A percentile compares a stretch with the other conserved stretches of the same genome.
Evolutionary conservation across 164 flowering plant genomes (phyloP).

Genomic region (Vitis riparia): DNA sequence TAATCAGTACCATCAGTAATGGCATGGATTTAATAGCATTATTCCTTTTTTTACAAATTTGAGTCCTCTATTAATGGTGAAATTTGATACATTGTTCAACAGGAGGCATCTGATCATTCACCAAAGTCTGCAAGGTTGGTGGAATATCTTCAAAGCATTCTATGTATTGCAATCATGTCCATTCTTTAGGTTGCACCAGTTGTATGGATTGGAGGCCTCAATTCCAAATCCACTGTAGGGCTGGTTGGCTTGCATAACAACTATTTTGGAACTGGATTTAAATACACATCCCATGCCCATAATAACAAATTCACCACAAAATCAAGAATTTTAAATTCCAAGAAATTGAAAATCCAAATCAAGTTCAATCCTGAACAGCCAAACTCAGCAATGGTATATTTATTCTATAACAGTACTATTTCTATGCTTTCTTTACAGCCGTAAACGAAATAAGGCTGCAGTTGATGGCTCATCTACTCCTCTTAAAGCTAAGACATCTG

Average conservation of each 20-base stretch:
- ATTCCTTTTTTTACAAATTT: too few relatives aligned
- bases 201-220: too few relatives aligned
- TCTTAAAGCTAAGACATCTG: slow-evolving; percentile 25
- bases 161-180: not conserved
- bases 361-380: not conserved
- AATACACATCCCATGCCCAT: too few relatives aligned
- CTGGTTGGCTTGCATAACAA: too few relatives aligned
- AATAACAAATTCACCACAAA: too few relatives aligned
- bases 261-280: too few relatives aligned
- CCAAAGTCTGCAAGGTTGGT: slow-evolving; percentile 19
- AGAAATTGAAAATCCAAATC: too few relatives aligned
- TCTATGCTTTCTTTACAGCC: slow-evolving; percentile 17
- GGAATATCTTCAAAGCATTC: not conserved
- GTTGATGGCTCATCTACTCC: slow-evolving; percentile 2
- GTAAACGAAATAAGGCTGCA: not conserved
- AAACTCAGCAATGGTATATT: not conserved
- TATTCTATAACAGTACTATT: not conserved
- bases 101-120: slow-evolving; percentile 11
- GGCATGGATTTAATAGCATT: too few relatives aligned
- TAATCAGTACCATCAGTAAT: too few relatives aligned
- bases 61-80: not conserved
- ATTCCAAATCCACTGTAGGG: too few relatives aligned
- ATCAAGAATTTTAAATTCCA: too few relatives aligned
- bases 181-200: not conserved
- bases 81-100: slow-evolving; percentile 1